Conservation (phyloP, 345 rosid species). For the Citrus australasica region DNA sequence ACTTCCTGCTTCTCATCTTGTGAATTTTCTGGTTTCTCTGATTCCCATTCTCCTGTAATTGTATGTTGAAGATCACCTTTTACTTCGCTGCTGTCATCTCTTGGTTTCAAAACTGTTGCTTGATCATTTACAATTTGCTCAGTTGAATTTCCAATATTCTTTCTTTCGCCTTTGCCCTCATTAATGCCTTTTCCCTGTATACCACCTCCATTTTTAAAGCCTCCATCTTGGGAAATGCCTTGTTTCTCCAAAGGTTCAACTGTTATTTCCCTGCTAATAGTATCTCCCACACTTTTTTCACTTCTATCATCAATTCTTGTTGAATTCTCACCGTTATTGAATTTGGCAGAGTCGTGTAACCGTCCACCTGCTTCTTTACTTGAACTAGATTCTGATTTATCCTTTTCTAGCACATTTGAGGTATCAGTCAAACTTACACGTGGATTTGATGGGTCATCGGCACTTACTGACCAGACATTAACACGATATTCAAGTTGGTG, state of each 20-base stretch:
- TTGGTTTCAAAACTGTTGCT: not conserved
- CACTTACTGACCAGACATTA: slow-evolving; percentile 27
- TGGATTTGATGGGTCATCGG: slow-evolving; percentile 26
- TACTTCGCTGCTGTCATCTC: not conserved
- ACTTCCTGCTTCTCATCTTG: slow-evolving; percentile 4
- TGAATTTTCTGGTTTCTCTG: not conserved
- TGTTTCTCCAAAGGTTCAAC: slow-evolving; percentile 1
- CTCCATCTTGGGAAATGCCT: slow-evolving; percentile 11
- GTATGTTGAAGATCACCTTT: slow-evolving; percentile 13
- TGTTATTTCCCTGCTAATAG: slow-evolving; percentile 4
- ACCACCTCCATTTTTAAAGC: not conserved
- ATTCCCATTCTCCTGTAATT: not conserved
- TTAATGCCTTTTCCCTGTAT: not conserved
- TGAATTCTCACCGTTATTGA: not conserved
- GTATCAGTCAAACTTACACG: slow-evolving; percentile 11
- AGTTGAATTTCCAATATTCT: slow-evolving; percentile 3
- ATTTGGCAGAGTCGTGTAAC: not conserved
- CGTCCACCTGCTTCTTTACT: not conserved
- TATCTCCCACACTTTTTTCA: slow-evolving; percentile 2
- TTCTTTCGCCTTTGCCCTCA: not conserved
- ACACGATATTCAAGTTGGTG: slow-evolving; percentile 23
- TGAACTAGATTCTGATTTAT: slow-evolving; percentile 4
- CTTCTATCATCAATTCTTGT: slow-evolving; percentile 10
- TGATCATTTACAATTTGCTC: not conserved
- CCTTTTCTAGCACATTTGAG: not conserved